Conservation (phyloP, 768 basidiomycete genomes). For the Russula earlei region DNA sequence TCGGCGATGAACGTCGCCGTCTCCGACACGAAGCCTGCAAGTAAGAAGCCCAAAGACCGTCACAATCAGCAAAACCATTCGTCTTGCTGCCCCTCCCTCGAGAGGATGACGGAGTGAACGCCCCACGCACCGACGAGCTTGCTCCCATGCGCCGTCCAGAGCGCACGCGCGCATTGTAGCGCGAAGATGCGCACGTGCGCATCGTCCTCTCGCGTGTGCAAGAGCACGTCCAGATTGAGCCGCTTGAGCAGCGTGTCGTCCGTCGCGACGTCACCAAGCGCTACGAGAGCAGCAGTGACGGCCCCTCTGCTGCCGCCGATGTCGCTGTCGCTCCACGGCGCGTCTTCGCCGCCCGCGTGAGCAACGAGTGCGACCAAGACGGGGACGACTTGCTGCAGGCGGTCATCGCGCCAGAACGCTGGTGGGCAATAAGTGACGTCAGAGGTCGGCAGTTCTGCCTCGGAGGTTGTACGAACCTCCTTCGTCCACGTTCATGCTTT, state of each 20-base stretch:
- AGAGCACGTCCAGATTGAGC: constrained; percentile 74
- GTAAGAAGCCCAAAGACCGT: too few species aligned
- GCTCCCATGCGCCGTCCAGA: constrained; percentile 72
- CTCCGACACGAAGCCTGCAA: constrained; percentile 64
- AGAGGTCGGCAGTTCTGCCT: not conserved
- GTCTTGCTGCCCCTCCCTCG: too few species aligned
- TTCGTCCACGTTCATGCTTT: constrained; percentile 70
- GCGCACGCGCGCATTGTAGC: constrained; percentile 50
- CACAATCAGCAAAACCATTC: too few species aligned
- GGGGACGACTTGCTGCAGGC: constrained; percentile 50
- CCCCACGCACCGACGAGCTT: constrained; percentile 58
- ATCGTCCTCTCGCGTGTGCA: constrained; percentile 85
- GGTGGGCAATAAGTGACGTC: not conserved
- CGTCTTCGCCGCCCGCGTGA: not conserved
- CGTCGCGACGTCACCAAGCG: constrained; percentile 46
- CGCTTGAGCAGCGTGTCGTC: constrained; percentile 59
- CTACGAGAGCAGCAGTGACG: constrained; percentile 42
- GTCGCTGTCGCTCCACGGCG: too few species aligned
- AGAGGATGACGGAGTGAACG: too few species aligned
- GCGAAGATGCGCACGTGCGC: constrained; percentile 58
- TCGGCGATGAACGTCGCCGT: constrained; percentile 82
- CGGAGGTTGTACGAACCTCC: constrained; percentile 48
- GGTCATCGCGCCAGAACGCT: constrained; percentile 91
- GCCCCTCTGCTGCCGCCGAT: not conserved
- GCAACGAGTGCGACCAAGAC: constrained; percentile 8